Conservation (phyloP, 495 filamentous ascomycete species). For the Neurospora tetraspora region DNA sequence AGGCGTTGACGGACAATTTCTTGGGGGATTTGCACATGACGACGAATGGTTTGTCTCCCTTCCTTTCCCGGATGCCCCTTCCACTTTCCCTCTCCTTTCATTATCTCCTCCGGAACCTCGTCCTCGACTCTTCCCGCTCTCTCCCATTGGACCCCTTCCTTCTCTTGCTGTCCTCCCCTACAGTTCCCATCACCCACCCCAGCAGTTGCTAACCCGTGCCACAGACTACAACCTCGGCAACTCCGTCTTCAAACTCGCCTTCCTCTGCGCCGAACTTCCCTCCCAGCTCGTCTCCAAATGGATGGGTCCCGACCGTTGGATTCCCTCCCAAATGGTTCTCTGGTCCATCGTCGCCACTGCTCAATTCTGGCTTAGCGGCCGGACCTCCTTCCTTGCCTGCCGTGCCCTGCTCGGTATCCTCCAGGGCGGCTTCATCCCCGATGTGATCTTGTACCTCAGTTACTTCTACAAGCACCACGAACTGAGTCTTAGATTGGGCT, state of each 20-base stretch:
- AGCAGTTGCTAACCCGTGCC: not conserved
- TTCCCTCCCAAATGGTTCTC: slow-evolving; percentile 68
- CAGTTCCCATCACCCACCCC: not conserved
- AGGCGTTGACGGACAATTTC: slow-evolving; percentile 33
- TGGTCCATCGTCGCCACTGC: slow-evolving; percentile 65
- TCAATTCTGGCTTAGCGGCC: slow-evolving; percentile 55
- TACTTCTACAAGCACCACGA: slow-evolving; percentile 62
- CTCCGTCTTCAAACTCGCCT: slow-evolving; percentile 60
- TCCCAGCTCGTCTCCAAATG: slow-evolving; percentile 69
- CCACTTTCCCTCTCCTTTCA: not conserved
- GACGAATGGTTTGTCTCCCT: slow-evolving; percentile 22
- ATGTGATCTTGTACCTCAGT: slow-evolving; percentile 55
- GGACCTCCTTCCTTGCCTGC: slow-evolving; percentile 51
- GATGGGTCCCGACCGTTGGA: slow-evolving; percentile 77
- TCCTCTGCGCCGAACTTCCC: slow-evolving; percentile 63
- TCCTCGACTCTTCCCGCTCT: not conserved
- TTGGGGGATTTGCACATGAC: slow-evolving; percentile 23
- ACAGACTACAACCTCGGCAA: slow-evolving; percentile 65
- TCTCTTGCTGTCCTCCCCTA: too few relatives aligned
- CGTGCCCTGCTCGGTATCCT: slow-evolving; percentile 61
- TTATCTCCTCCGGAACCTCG: too few relatives aligned
- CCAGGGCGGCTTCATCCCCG: slow-evolving; percentile 61
- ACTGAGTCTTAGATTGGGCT: slow-evolving; percentile 41
- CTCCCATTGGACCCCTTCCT: too few relatives aligned
- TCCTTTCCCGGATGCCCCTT: not conserved